Evolutionary conservation across 2,329 filamentous ascomycete genomes (phyloP).

Genomic region (Aspergillus sp.): DNA sequence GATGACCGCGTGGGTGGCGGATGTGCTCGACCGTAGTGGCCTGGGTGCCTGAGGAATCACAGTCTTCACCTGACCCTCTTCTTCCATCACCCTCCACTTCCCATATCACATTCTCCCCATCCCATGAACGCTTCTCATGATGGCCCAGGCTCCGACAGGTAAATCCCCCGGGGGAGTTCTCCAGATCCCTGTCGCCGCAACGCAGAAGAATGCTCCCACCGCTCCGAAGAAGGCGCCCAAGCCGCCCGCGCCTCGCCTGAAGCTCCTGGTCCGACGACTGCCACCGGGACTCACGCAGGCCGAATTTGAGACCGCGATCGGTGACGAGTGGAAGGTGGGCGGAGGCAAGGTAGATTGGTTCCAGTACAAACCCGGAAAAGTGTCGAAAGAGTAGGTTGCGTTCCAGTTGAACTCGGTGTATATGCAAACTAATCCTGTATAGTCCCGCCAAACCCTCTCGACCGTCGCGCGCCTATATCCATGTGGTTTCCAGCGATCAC

Average conservation of each 20-base stretch:
- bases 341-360: slow-evolving; percentile 83
- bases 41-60: neutral
- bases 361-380: slow-evolving; percentile 69
- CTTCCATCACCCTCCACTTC: neutral
- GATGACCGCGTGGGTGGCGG: neutral
- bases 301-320: slow-evolving; percentile 72
- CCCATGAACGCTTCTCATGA: slow-evolving; percentile 9
- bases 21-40: neutral
- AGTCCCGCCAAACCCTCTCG: slow-evolving; percentile 82
- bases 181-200: slow-evolving; percentile 49
- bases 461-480: slow-evolving; percentile 78
- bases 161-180: slow-evolving; percentile 53
- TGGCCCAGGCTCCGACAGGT: slow-evolving; percentile 27
- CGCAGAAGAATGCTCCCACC: slow-evolving; percentile 43
- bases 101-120: neutral
- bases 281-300: slow-evolving; percentile 79
- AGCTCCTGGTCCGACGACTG: slow-evolving; percentile 79
- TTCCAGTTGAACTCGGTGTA: neutral
- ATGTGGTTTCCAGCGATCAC: slow-evolving; percentile 70
- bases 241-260: slow-evolving; percentile 64
- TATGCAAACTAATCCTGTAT: neutral
- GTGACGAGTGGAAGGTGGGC: slow-evolving; percentile 78
- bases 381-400: slow-evolving; percentile 74
- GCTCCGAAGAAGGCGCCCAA: slow-evolving; percentile 47
- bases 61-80: neutral